These are phyloP conservation scores for Ocimum tenuiflorum DNA, from an alignment of 257 asterid species.

Conservation along the genomic window DNA sequence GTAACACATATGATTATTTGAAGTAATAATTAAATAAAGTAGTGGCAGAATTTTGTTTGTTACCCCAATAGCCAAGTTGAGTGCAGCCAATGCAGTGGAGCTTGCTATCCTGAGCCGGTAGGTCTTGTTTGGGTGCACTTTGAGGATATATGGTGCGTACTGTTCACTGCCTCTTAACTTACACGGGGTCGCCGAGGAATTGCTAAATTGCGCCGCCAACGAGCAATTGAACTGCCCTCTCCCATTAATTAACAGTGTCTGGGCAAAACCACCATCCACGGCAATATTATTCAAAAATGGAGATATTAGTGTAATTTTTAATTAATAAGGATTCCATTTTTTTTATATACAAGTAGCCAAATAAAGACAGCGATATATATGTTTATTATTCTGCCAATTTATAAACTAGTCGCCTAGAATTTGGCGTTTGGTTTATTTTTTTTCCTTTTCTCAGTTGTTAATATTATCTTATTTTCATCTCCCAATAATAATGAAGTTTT, in stretches of 20 bases:
- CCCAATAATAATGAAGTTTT: background rate
- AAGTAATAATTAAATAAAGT: no score
- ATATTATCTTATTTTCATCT: background rate
- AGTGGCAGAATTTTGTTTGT: no score
- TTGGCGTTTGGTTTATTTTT: background rate
- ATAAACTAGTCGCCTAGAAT: background rate
- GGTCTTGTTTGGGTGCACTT: conserved; percentile 59
- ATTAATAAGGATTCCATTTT: background rate
- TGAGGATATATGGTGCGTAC: conserved; percentile 63
- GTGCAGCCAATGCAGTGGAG: conserved; percentile 63
- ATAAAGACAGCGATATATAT: background rate
- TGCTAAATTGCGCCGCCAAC: conserved; percentile 43
- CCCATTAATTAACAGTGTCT: conserved; percentile 68
- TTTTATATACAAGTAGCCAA: background rate
- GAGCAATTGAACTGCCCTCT: conserved; percentile 87
- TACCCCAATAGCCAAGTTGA: conserved; percentile 85
- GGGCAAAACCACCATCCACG: background rate
- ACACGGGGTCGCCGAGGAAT: conserved; percentile 34
- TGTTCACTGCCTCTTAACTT: conserved; percentile 52
- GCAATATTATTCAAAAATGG: background rate
- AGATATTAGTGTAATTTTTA: background rate
- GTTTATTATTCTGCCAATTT: background rate
- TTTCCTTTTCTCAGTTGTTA: background rate
- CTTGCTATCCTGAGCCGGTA: conserved; percentile 81
- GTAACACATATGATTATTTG: no score